Base-by-base conservation (phyloP, 495 filamentous ascomycete genomes). In the Penicillium ochrochloron region DNA sequence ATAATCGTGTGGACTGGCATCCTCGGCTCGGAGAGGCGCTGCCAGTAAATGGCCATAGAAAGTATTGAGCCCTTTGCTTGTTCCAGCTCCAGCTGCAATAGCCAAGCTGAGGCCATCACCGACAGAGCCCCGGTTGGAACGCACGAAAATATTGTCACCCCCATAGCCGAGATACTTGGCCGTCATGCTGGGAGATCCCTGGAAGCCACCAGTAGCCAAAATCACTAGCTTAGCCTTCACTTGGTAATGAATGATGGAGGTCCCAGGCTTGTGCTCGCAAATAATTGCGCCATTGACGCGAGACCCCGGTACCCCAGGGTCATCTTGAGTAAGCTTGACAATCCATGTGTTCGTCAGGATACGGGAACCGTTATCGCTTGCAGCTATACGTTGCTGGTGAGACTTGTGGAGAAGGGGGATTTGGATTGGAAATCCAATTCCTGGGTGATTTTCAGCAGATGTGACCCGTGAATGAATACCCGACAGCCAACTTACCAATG, bases 41-140 rank as follows among this genome's bases (percentile, higher is more conserved):
- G 68, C 68, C 41, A 73, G 23, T 0, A 73, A 57, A 50, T 71
- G 71, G 23, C 71, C 71, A 57, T 73, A 73, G 58, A 63, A 73
- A 1, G 62, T 73, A 33, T 69, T 66, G 66, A 73, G 67, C 6
- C 71, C 71, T 9, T 64, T 59, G 19, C 66, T 73, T 5, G 68
- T 64, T 23, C 61, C 71, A 14, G 68, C 71, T 33, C 71, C 71
- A 31, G 46, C 64, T 31, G 35, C 42, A 4, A 61, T 25, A 6
- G 68, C 71, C 31, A 73, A 41, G 21, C 23, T 64, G 0, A 73
- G 64, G 8, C 71, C 71, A 59, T 71, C 71, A 0, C 71, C 71
- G 19, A 73, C 71, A 0, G 68, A 73, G 27, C 71, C 71, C 33
- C 42, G 61, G 23, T 72, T 74, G 0, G 72, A 72, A n/a, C 72